These are phyloP conservation scores for Arabidopsis lyrata DNA, from an alignment of 441 rosid species.

Conservation along the genomic window DNA sequence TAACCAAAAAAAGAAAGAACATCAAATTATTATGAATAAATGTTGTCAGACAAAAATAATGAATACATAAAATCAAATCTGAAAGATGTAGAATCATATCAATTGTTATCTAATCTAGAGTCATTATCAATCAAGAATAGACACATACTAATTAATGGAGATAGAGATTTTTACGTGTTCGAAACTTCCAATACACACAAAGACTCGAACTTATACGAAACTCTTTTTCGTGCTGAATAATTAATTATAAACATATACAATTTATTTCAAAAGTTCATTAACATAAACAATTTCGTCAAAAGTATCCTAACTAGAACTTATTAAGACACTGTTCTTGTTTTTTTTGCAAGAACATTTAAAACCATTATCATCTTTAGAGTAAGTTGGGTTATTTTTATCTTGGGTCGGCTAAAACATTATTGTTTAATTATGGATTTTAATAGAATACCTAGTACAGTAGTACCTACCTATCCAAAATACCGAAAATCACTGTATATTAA, in stretches of 20 bases:
- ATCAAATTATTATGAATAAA: not conserved
- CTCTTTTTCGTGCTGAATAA: not conserved
- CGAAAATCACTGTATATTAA: not conserved
- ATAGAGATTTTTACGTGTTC: conserved; percentile 6
- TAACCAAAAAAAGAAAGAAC: no score
- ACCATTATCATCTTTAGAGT: not conserved
- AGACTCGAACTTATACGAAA: conserved; percentile 9
- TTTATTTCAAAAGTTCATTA: not conserved
- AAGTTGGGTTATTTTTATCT: not conserved
- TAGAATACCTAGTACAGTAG: not conserved
- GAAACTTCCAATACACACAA: conserved; percentile 17
- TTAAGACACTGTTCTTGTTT: not conserved
- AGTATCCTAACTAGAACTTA: not conserved
- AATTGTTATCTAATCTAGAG: not conserved
- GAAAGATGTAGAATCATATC: not conserved
- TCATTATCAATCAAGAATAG: not conserved
- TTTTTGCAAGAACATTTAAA: not conserved
- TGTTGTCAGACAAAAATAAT: not conserved
- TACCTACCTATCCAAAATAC: conserved; percentile 18
- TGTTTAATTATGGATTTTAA: not conserved
- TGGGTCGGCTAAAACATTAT: conserved; percentile 5
- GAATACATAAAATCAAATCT: not conserved
- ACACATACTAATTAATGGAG: conserved; percentile 3
- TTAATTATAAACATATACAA: not conserved
- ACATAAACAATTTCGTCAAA: not conserved